Evolutionary conservation across 2,329 filamentous ascomycete species (phyloP).

Genomic region (Xylariaceae sp.): DNA sequence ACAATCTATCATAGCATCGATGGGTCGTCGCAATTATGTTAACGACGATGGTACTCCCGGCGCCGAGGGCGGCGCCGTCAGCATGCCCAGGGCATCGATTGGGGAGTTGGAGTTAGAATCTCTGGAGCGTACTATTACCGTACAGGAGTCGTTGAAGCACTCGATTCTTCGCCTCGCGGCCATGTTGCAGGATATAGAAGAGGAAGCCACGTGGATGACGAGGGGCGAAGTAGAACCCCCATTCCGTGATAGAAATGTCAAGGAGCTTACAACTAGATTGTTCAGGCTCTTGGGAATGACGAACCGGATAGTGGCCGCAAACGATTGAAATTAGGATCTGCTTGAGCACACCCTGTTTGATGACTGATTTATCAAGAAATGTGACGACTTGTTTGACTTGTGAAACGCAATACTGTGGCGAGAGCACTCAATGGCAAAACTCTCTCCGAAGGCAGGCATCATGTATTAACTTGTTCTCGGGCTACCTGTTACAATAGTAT

Average conservation of each 20-base stretch:
- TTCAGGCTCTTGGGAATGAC: constrained; percentile 22
- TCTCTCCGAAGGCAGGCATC: too few relatives aligned
- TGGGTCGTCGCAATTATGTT: background rate
- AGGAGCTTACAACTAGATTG: constrained; percentile 19
- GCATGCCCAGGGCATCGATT: constrained; percentile 1
- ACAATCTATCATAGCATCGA: background rate
- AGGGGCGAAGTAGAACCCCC: constrained; percentile 1
- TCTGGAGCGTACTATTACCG: constrained; percentile 16
- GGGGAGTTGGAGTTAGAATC: constrained; percentile 22
- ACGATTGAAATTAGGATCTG: background rate
- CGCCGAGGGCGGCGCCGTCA: background rate
- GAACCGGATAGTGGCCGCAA: constrained; percentile 1
- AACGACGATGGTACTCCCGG: background rate
- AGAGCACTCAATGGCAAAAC: too few relatives aligned
- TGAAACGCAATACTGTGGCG: too few relatives aligned
- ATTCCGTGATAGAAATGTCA: constrained; percentile 14
- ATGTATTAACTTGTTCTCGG: too few relatives aligned
- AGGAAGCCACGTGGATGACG: constrained; percentile 12
- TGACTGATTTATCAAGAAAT: too few relatives aligned
- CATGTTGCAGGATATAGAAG: constrained; percentile 27
- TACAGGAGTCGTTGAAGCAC: constrained; percentile 24
- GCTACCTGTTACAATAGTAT: constrained; percentile 13
- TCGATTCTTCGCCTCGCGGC: constrained; percentile 25
- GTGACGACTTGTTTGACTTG: too few relatives aligned
- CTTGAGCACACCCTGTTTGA: too few relatives aligned